phyloP scores from a whole-genome alignment of 2,329 filamentous ascomycete genomes.

The Xylaria sp. region DNA sequence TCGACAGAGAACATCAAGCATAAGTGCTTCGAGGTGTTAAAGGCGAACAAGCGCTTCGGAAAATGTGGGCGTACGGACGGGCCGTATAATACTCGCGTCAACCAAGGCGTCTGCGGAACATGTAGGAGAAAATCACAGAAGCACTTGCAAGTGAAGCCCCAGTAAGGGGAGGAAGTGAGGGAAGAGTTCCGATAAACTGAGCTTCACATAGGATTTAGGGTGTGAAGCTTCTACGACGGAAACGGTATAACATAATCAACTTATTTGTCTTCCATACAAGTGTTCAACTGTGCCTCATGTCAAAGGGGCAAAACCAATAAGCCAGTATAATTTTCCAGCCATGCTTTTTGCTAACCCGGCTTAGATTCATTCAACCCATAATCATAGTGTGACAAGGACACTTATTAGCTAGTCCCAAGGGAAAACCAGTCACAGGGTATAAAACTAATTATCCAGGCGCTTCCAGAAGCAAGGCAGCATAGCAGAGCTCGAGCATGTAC shows the following conservation, averaged over 20 bases:
- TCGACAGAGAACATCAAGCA: conserved; percentile 21
- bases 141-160: too few species aligned
- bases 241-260: not conserved
- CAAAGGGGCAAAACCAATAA: not conserved
- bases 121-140: not conserved
- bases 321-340: too few species aligned
- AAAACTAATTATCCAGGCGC: not conserved
- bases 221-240: not conserved
- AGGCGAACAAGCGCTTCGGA: conserved; percentile 24
- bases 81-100: conserved; percentile 25
- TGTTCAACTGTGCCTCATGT: not conserved
- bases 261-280: not conserved
- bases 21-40: conserved; percentile 36
- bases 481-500: not conserved
- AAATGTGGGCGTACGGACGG: conserved; percentile 33
- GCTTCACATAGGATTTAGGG: not conserved
- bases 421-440: not conserved
- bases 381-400: too few species aligned
- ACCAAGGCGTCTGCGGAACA: not conserved
- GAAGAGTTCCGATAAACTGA: not conserved
- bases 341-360: too few species aligned
- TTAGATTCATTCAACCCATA: too few species aligned
- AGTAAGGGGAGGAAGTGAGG: not conserved
- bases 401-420: not conserved
- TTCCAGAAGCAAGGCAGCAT: not conserved